Conservation (phyloP, 1,284 basidiomycete genomes). For the Leccinum fuscescens region DNA sequence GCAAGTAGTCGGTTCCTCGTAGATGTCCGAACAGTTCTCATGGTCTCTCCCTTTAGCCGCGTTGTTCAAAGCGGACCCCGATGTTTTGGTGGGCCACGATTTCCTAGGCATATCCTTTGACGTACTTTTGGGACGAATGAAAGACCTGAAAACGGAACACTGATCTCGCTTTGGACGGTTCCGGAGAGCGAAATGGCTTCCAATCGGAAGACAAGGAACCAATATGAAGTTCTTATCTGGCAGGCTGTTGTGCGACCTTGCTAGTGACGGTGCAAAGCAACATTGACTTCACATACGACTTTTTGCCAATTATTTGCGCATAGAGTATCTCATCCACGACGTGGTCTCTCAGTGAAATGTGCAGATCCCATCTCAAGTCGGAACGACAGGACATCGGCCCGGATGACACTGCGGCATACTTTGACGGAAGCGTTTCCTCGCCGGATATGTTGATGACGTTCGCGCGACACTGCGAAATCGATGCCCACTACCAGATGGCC, state of each 20-base stretch:
- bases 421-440: conserved; percentile 80
- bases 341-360: conserved; percentile 98
- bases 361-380: conserved; percentile 82
- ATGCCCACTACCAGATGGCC: conserved; percentile 93
- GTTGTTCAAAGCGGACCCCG: conserved; percentile 87
- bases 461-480: conserved; percentile 89
- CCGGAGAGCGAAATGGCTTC: conserved; percentile 80
- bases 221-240: conserved; percentile 87
- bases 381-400: conserved; percentile 92
- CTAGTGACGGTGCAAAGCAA: conserved; percentile 76
- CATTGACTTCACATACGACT: neutral
- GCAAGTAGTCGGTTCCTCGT: conserved; percentile 37
- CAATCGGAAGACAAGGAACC: conserved; percentile 79
- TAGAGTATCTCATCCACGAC: conserved; percentile 91
- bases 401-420: conserved; percentile 89
- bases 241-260: conserved; percentile 87
- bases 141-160: conserved; percentile 86
- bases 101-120: conserved; percentile 92
- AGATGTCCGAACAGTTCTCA: neutral
- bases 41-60: conserved; percentile 50
- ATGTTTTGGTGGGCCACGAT: conserved; percentile 93
- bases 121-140: conserved; percentile 89
- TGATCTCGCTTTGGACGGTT: conserved; percentile 96
- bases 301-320: neutral
- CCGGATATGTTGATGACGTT: conserved; percentile 86